phyloP scores from a whole-genome alignment of 148 eudicot genomes.

The Nepenthes mirabilis region DNA sequence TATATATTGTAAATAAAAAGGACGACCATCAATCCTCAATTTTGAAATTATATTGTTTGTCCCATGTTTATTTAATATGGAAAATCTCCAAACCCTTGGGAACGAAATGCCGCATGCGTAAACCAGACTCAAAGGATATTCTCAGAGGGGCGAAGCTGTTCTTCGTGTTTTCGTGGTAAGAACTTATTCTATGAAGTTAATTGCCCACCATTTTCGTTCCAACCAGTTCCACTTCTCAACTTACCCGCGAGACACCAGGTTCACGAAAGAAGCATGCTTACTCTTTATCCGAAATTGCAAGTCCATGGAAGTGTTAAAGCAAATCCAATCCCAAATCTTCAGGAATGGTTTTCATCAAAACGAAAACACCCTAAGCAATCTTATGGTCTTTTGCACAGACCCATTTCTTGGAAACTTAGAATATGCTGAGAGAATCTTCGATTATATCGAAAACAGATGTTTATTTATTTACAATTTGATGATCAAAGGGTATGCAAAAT shows the following conservation, averaged over 20 bases:
- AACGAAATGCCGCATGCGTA: too few species aligned
- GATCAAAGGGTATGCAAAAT: constrained; percentile 21
- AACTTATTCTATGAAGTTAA: not conserved
- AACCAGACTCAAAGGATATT: too few species aligned
- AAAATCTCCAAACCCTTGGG: too few species aligned
- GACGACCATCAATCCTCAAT: too few species aligned
- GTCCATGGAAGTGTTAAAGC: constrained; percentile 14
- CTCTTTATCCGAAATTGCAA: constrained; percentile 17
- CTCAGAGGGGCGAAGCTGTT: too few species aligned
- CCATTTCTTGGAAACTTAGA: constrained; percentile 8
- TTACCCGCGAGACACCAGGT: not conserved
- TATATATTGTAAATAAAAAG: too few species aligned
- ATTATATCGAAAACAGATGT: constrained; percentile 12
- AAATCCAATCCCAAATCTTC: constrained; percentile 25
- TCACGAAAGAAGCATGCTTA: constrained; percentile 13
- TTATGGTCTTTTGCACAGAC: constrained; percentile 18
- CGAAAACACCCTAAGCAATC: constrained; percentile 14
- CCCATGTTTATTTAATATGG: too few species aligned
- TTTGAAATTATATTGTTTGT: too few species aligned
- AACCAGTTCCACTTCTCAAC: not conserved
- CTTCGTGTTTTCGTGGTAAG: too few species aligned
- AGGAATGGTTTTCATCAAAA: constrained; percentile 10
- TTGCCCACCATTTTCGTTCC: not conserved
- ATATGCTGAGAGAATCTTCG: constrained; percentile 19
- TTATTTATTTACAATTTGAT: constrained; percentile 25